These are phyloP conservation scores for Hericium erinaceus DNA, from an alignment of 768 basidiomycete genomes.

Conservation along the genomic window DNA sequence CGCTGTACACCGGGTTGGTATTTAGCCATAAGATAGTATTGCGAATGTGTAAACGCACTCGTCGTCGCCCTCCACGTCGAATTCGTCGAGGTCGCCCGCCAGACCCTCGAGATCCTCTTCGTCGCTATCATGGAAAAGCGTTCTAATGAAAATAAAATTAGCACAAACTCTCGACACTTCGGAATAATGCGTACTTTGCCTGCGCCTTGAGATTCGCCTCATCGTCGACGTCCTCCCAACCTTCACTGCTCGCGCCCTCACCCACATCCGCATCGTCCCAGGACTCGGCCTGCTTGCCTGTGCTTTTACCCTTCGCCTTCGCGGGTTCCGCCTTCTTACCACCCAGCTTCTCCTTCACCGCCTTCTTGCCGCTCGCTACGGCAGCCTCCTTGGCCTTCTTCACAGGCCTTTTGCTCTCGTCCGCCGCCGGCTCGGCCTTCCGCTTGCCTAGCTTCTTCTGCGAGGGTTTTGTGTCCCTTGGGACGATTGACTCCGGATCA, in stretches of 20 bases:
- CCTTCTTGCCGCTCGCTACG: slow-evolving; percentile 2
- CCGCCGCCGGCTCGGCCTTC: slow-evolving; percentile 41
- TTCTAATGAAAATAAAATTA: slow-evolving; percentile 21
- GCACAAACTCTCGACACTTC: slow-evolving; percentile 1
- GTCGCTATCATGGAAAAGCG: slow-evolving; percentile 40
- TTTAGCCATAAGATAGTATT: neutral
- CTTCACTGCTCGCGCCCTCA: slow-evolving; percentile 28
- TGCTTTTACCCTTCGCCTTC: slow-evolving; percentile 7
- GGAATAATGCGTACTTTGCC: slow-evolving; percentile 26
- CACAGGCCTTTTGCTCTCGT: slow-evolving; percentile 18
- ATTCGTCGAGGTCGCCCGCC: slow-evolving; percentile 40
- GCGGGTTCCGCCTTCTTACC: slow-evolving; percentile 3
- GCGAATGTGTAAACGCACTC: slow-evolving; percentile 25
- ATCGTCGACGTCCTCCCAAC: slow-evolving; percentile 58
- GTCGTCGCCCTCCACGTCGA: slow-evolving; percentile 34
- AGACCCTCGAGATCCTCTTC: slow-evolving; percentile 26
- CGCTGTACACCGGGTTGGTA: slow-evolving; percentile 24
- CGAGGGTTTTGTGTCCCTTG: slow-evolving; percentile 23
- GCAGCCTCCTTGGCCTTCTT: slow-evolving; percentile 29
- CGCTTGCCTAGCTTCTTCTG: slow-evolving; percentile 64
- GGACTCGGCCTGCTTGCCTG: slow-evolving; percentile 8
- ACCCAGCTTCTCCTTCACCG: slow-evolving; percentile 14
- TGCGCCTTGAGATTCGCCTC: slow-evolving; percentile 33
- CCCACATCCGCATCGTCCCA: slow-evolving; percentile 26
- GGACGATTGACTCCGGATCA: slow-evolving; percentile 51